These are phyloP conservation scores for Chlorella variabilis DNA, from an alignment of 163 green algal genomes.

Conservation along the genomic window DNA sequence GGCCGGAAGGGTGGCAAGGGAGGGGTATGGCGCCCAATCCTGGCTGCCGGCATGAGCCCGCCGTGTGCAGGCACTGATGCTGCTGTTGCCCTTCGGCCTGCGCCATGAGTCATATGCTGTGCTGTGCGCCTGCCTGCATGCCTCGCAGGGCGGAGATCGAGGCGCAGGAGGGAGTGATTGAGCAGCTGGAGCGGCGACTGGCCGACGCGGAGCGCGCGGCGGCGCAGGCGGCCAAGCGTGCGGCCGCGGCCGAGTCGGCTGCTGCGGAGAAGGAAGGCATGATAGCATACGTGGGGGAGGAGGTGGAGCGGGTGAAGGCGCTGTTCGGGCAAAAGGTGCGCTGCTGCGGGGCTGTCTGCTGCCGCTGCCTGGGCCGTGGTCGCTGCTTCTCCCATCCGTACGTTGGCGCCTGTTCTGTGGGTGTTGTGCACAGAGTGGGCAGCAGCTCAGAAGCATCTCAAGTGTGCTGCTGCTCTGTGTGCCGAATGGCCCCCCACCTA, in stretches of 20 bases:
- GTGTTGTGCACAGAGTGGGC: too few species aligned
- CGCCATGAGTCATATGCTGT: too few species aligned
- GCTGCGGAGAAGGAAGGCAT: slow-evolving; percentile 73
- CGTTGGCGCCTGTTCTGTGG: too few species aligned
- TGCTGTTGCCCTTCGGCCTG: too few species aligned
- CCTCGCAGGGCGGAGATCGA: slow-evolving; percentile 60
- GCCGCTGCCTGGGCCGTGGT: neutral
- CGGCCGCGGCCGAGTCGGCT: slow-evolving; percentile 25
- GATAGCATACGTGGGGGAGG: slow-evolving; percentile 79
- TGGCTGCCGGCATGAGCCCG: neutral
- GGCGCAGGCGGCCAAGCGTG: slow-evolving; percentile 47
- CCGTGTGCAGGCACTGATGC: too few species aligned
- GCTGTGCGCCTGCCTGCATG: too few species aligned
- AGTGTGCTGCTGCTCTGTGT: too few species aligned
- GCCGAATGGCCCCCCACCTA: neutral
- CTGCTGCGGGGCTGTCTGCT: neutral
- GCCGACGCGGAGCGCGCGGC: slow-evolving; percentile 30
- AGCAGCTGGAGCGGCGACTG: slow-evolving; percentile 44
- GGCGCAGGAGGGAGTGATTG: slow-evolving; percentile 52
- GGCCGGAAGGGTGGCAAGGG: neutral
- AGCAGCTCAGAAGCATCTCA: too few species aligned
- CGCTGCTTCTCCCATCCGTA: too few species aligned
- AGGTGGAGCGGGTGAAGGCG: slow-evolving; percentile 81
- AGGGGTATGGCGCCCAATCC: neutral
- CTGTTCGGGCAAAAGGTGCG: slow-evolving; percentile 73